These are phyloP conservation scores for Wickerhamiella occidentalis DNA, from an alignment of 805 yeast genomes.

Conservation along the genomic window DNA sequence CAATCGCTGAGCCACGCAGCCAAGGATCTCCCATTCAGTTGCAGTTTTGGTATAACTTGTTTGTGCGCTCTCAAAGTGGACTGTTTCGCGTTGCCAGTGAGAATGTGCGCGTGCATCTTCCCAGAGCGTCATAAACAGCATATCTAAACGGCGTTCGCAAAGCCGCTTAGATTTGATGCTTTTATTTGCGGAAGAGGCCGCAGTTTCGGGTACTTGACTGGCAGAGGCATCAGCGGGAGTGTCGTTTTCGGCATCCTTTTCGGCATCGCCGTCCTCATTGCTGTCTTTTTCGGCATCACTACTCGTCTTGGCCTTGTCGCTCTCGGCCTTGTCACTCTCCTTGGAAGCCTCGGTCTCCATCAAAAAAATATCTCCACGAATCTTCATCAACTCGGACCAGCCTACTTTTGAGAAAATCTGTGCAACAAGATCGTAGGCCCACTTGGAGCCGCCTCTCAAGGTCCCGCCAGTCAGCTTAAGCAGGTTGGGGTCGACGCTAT, in stretches of 20 bases:
- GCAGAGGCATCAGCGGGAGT: too few relatives aligned
- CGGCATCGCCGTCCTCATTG: too few relatives aligned
- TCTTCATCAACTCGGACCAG: constrained; percentile 63
- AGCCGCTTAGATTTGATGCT: constrained; percentile 37
- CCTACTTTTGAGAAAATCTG: constrained; percentile 57
- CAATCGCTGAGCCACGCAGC: constrained; percentile 71
- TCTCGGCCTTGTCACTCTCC: background rate
- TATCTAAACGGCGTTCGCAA: constrained; percentile 73
- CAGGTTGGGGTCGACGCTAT: constrained; percentile 36
- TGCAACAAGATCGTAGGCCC: constrained; percentile 61
- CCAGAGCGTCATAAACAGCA: constrained; percentile 54
- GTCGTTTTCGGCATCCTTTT: constrained; percentile 3
- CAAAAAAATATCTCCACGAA: constrained; percentile 61
- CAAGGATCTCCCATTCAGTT: constrained; percentile 86
- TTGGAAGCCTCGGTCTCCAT: constrained; percentile 57
- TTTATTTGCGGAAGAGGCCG: background rate
- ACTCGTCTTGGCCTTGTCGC: too few relatives aligned
- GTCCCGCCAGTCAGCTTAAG: constrained; percentile 40
- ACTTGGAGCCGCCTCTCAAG: constrained; percentile 41
- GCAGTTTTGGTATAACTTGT: constrained; percentile 65
- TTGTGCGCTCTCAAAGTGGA: constrained; percentile 82
- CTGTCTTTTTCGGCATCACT: too few relatives aligned
- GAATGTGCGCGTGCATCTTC: constrained; percentile 65
- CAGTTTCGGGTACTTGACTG: background rate
- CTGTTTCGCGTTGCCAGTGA: constrained; percentile 83